These are phyloP conservation scores for Ascobolus immersus DNA, from an alignment of 495 filamentous ascomycete species.

Conservation along the genomic window DNA sequence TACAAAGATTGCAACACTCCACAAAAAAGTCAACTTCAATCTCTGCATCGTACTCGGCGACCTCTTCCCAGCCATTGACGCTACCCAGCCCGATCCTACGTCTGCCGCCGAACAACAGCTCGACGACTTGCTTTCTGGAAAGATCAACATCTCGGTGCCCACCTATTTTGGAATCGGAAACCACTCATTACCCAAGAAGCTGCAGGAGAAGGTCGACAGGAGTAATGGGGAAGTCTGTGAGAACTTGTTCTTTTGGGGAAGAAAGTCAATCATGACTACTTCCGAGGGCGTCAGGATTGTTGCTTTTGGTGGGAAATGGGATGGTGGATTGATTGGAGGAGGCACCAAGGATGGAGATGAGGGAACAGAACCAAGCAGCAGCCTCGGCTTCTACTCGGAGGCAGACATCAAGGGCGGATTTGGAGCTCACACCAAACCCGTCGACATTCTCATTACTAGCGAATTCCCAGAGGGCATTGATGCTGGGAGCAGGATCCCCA, in stretches of 20 bases:
- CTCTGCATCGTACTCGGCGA: slow-evolving; percentile 67
- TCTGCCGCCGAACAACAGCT: slow-evolving; percentile 8
- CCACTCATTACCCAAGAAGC: slow-evolving; percentile 33
- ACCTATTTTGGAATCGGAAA: slow-evolving; percentile 69
- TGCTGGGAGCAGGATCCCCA: slow-evolving; percentile 20
- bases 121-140: slow-evolving; percentile 33
- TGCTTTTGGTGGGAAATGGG: slow-evolving; percentile 44
- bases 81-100: slow-evolving; percentile 12
- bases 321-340: slow-evolving; percentile 25
- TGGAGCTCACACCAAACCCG: too few relatives aligned
- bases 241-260: slow-evolving; percentile 71
- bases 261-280: slow-evolving; percentile 61
- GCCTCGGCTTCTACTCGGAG: too few relatives aligned
- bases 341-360: slow-evolving; percentile 26
- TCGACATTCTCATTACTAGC: slow-evolving; percentile 69
- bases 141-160: slow-evolving; percentile 45
- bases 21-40: slow-evolving; percentile 62
- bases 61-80: slow-evolving; percentile 30
- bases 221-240: slow-evolving; percentile 57
- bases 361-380: slow-evolving; percentile 41
- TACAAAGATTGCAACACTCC: slow-evolving; percentile 47
- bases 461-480: slow-evolving; percentile 55
- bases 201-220: slow-evolving; percentile 46
- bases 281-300: slow-evolving; percentile 71
- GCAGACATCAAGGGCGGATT: slow-evolving; percentile 52